Conservation (phyloP, 495 filamentous ascomycete genomes). For the Cudoniella acicularis region DNA sequence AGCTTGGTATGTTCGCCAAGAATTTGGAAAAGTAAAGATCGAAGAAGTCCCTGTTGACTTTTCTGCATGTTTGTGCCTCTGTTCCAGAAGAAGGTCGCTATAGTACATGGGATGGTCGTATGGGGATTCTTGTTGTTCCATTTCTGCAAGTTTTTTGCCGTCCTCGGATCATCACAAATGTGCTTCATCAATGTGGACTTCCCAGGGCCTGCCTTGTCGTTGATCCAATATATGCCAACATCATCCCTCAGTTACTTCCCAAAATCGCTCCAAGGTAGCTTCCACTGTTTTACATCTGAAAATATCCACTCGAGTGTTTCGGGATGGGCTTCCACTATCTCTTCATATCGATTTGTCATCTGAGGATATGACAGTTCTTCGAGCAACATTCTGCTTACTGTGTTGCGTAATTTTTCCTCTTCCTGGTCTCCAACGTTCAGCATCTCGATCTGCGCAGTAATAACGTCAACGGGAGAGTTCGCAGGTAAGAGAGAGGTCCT, state of each 20-base stretch:
- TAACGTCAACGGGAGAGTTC: too few species aligned
- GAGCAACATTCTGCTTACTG: conserved; percentile 8
- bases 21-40: conserved; percentile 40
- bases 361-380: conserved; percentile 17
- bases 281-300: background rate
- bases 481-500: too few species aligned
- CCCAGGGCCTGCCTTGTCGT: conserved; percentile 34
- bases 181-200: conserved; percentile 40
- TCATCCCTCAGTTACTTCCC: conserved; percentile 16
- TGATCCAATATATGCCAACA: conserved; percentile 30
- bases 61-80: conserved; percentile 34
- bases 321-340: conserved; percentile 17
- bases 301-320: conserved; percentile 28
- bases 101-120: conserved; percentile 24
- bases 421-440: background rate
- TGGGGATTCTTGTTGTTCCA: conserved; percentile 27
- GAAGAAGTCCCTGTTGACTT: conserved; percentile 40
- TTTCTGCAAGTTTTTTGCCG: background rate
- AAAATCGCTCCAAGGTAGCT: conserved; percentile 18
- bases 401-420: background rate
- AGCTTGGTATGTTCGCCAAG: too few species aligned
- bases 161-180: conserved; percentile 19
- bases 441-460: too few species aligned
- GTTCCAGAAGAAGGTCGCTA: conserved; percentile 40
- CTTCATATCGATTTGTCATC: conserved; percentile 25